Evolutionary conservation across 345 rosid species (phyloP).

Genomic region (Acer saccharum): DNA sequence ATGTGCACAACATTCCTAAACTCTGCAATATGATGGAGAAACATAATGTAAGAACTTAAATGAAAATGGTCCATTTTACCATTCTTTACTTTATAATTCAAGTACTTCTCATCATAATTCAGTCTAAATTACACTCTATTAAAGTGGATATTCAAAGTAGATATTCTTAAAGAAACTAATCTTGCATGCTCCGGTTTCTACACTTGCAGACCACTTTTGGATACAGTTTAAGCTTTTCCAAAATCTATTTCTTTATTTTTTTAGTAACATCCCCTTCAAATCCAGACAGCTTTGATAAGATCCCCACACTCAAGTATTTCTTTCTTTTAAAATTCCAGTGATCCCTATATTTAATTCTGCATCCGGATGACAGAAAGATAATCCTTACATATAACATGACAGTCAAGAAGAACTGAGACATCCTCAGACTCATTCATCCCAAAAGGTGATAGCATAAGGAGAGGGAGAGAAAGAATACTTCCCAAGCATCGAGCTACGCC

Average conservation of each 20-base stretch:
- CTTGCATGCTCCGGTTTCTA: slow-evolving; percentile 1
- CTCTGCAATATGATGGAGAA: neutral
- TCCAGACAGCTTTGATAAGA: neutral
- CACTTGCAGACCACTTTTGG: neutral
- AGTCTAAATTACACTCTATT: neutral
- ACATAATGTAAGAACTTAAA: neutral
- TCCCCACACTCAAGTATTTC: neutral
- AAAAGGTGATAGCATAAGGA: neutral
- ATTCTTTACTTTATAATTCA: no score
- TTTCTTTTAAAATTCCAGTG: neutral
- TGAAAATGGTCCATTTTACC: no score
- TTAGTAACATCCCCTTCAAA: neutral
- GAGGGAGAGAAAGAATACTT: neutral
- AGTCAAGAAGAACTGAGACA: neutral
- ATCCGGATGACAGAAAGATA: neutral
- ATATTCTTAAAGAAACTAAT: neutral
- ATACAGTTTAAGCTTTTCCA: neutral
- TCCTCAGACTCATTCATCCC: neutral
- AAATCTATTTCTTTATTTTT: neutral
- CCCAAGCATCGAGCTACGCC: neutral
- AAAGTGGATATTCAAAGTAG: neutral
- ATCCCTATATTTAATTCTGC: neutral
- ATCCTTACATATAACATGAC: neutral
- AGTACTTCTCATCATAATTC: no score
- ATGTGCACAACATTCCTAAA: neutral